phyloP scores from a whole-genome alignment of 148 eudicot species.

The Vaccinium vitisidaea region DNA sequence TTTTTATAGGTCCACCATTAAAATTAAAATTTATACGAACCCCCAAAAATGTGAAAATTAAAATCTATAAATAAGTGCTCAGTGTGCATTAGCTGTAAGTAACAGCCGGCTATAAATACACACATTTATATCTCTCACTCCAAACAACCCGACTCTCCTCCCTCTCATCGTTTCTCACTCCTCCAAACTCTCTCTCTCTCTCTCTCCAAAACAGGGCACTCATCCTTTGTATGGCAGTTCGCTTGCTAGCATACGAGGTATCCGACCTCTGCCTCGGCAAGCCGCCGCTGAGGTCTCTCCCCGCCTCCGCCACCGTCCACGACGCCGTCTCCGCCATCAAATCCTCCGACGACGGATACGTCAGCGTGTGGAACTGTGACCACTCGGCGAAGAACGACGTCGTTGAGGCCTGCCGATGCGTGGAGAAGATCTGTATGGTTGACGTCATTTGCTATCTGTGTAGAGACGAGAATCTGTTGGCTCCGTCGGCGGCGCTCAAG shows the following conservation, averaged over 20 bases:
- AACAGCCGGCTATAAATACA: background rate
- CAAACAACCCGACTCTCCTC: background rate
- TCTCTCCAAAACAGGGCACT: background rate
- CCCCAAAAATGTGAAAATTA: background rate
- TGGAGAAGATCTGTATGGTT: conserved; percentile 73
- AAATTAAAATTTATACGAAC: background rate
- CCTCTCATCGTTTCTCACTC: background rate
- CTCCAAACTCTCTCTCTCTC: background rate
- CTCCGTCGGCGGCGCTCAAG: conserved; percentile 56
- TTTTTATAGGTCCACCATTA: background rate
- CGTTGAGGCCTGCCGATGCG: conserved; percentile 40
- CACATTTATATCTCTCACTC: background rate
- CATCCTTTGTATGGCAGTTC: conserved; percentile 75
- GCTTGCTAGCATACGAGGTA: conserved; percentile 50
- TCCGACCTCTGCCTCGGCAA: conserved; percentile 91
- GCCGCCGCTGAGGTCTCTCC: conserved; percentile 64
- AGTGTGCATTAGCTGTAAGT: background rate
- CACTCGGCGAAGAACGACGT: conserved; percentile 3
- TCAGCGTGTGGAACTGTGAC: conserved; percentile 72
- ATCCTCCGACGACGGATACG: conserved; percentile 42
- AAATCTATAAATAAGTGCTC: too few relatives aligned
- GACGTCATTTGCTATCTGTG: conserved; percentile 72
- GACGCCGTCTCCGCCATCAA: conserved; percentile 66
- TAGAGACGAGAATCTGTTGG: conserved; percentile 40
- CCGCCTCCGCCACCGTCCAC: conserved; percentile 44